Evolutionary conservation across 306 rosid genomes (phyloP).

Genomic region (Cajanus cajan): DNA sequence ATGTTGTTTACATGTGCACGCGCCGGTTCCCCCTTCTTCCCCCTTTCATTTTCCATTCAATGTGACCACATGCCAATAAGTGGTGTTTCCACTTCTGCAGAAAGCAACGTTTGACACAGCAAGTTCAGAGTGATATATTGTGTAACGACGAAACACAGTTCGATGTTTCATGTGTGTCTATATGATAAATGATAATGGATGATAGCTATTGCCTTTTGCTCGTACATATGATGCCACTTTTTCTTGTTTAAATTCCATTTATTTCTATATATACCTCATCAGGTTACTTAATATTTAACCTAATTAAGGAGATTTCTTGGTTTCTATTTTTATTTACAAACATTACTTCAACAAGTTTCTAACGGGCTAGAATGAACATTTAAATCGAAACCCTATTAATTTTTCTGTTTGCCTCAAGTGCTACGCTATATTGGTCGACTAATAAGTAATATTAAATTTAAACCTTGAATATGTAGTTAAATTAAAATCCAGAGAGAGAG

Average conservation of each 20-base stretch:
- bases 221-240: neutral
- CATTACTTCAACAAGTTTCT: neutral
- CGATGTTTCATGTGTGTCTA: slow-evolving; percentile 6
- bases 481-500: too few relatives aligned
- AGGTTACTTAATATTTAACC: neutral
- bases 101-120: slow-evolving; percentile 24
- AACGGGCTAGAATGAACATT: neutral
- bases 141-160: neutral
- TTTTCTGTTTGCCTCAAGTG: too few relatives aligned
- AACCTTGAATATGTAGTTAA: too few relatives aligned
- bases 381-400: neutral
- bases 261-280: neutral
- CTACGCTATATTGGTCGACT: too few relatives aligned
- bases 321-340: neutral
- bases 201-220: neutral
- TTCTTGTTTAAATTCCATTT: neutral
- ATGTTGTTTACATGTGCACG: neutral
- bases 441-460: too few relatives aligned
- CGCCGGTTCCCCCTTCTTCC: neutral
- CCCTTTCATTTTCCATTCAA: slow-evolving; percentile 23
- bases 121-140: neutral
- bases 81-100: slow-evolving; percentile 37
- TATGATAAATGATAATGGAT: neutral
- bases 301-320: neutral
- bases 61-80: slow-evolving; percentile 40